These are phyloP conservation scores for Colletotrichum eremochloae DNA, from an alignment of 2,329 filamentous ascomycete species.

Conservation along the genomic window DNA sequence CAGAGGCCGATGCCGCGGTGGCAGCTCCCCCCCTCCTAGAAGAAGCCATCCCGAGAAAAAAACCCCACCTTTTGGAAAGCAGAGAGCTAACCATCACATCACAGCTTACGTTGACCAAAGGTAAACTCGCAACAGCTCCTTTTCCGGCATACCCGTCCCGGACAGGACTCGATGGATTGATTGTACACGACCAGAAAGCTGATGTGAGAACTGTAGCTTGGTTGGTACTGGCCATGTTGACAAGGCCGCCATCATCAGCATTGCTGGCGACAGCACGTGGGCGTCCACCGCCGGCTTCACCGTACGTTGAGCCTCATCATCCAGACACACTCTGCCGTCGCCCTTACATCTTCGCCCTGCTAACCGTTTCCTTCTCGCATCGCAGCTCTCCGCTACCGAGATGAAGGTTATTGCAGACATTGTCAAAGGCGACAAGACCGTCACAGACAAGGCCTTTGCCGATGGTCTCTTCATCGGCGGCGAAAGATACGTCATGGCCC, in stretches of 20 bases:
- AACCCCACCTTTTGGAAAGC: constrained; percentile 38
- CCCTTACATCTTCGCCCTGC: not conserved
- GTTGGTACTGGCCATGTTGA: constrained; percentile 84
- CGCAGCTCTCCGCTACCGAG: constrained; percentile 69
- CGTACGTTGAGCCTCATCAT: constrained; percentile 63
- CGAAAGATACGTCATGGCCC: constrained; percentile 83
- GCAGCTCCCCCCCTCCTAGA: constrained; percentile 5
- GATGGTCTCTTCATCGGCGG: constrained; percentile 83
- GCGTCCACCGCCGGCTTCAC: constrained; percentile 78
- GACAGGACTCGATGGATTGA: constrained; percentile 6
- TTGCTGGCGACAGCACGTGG: constrained; percentile 85
- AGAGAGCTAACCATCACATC: constrained; percentile 49
- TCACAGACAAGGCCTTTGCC: constrained; percentile 75
- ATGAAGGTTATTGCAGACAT: constrained; percentile 70
- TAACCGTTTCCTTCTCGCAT: constrained; percentile 48
- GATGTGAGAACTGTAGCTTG: constrained; percentile 68
- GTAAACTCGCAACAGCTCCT: constrained; percentile 51
- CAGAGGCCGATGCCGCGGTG: constrained; percentile 11
- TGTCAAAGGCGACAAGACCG: constrained; percentile 59
- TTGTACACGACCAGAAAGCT: constrained; percentile 15
- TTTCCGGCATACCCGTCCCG: constrained; percentile 9
- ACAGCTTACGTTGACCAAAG: constrained; percentile 66
- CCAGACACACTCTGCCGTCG: constrained; percentile 4
- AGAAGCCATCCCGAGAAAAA: constrained; percentile 25
- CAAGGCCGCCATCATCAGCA: constrained; percentile 87